Percentiles rank a stretch among this genome's conserved stretches.
Evolutionary conservation across 352 stramenopile species (phyloP).

Genomic region (Aphanomyces euteiches): DNA sequence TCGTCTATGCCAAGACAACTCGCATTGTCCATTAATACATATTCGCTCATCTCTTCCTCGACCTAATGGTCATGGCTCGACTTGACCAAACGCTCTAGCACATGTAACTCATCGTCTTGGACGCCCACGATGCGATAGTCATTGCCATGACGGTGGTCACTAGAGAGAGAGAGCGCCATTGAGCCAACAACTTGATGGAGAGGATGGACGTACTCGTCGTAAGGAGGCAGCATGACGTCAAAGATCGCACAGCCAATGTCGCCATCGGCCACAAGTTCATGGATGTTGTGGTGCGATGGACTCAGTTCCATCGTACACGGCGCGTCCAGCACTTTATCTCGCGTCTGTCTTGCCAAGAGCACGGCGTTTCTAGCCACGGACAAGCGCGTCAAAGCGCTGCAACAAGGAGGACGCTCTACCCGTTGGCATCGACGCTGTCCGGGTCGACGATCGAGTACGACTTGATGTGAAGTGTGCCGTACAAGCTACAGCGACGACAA

Average conservation of each 20-base stretch:
- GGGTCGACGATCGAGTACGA: constrained; percentile 63
- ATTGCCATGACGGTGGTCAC: constrained; percentile 24
- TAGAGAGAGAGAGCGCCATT: neutral
- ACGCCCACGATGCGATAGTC: constrained; percentile 12
- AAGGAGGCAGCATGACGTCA: constrained; percentile 83
- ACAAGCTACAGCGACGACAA: constrained; percentile 36
- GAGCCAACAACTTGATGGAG: neutral
- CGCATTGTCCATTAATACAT: too few species aligned
- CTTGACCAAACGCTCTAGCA: neutral
- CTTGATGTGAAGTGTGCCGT: constrained; percentile 60
- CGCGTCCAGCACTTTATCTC: constrained; percentile 20
- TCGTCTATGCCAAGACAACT: too few species aligned
- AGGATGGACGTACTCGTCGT: constrained; percentile 40
- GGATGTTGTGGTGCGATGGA: constrained; percentile 66
- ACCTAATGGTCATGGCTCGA: neutral
- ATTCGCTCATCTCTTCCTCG: constrained; percentile 1
- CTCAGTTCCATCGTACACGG: constrained; percentile 67
- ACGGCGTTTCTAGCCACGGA: constrained; percentile 7
- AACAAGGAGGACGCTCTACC: neutral
- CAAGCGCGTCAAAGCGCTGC: too few species aligned
- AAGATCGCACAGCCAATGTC: constrained; percentile 78
- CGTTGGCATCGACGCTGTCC: constrained; percentile 35
- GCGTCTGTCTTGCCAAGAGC: constrained; percentile 22
- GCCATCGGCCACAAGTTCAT: constrained; percentile 67
- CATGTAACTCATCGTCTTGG: neutral